A percentile compares a stretch with the other conserved stretches of the same genome.
Evolutionary conservation across 371 early-diverging fungal genomes (phyloP).

Genomic region (Nematocida homosporus): DNA sequence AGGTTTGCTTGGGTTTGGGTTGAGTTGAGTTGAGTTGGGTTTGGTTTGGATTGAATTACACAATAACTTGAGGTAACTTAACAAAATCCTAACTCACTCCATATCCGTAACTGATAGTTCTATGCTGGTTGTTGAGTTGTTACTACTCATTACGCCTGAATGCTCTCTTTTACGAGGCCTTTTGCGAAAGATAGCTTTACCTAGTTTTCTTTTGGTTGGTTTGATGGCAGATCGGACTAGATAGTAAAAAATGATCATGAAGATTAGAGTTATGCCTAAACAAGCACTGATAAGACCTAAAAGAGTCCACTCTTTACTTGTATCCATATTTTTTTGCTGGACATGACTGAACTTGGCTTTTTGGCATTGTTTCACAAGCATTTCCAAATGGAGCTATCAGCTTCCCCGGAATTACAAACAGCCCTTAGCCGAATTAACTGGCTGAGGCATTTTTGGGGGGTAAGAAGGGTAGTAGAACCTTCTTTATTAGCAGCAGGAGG

Average conservation of each 20-base stretch:
- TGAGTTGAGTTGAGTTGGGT: too few relatives aligned
- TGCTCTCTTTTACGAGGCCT: not conserved
- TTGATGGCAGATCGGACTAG: not conserved
- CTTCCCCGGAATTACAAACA: not conserved
- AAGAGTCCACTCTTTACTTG: slow-evolving; percentile 6
- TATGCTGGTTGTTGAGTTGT: slow-evolving; percentile 41
- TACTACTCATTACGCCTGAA: slow-evolving; percentile 50
- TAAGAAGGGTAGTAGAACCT: not conserved
- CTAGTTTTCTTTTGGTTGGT: slow-evolving; percentile 24
- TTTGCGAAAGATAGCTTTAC: slow-evolving; percentile 10
- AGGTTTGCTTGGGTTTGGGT: too few relatives aligned
- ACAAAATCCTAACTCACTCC: too few relatives aligned
- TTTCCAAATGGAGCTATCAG: slow-evolving; percentile 14
- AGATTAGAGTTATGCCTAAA: not conserved
- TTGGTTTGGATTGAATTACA: too few relatives aligned
- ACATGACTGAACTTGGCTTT: slow-evolving; percentile 14
- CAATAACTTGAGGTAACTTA: too few relatives aligned
- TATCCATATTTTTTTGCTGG: slow-evolving; percentile 35
- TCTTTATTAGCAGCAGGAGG: not conserved
- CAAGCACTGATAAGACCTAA: slow-evolving; percentile 7
- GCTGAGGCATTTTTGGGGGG: not conserved
- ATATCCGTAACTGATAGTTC: slow-evolving; percentile 37
- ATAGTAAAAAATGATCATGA: slow-evolving; percentile 21
- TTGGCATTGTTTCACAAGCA: slow-evolving; percentile 37
- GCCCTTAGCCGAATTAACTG: not conserved